Evolutionary conservation across 2,329 filamentous ascomycete species (phyloP).

Genomic region (Emergomyces orientalis): DNA sequence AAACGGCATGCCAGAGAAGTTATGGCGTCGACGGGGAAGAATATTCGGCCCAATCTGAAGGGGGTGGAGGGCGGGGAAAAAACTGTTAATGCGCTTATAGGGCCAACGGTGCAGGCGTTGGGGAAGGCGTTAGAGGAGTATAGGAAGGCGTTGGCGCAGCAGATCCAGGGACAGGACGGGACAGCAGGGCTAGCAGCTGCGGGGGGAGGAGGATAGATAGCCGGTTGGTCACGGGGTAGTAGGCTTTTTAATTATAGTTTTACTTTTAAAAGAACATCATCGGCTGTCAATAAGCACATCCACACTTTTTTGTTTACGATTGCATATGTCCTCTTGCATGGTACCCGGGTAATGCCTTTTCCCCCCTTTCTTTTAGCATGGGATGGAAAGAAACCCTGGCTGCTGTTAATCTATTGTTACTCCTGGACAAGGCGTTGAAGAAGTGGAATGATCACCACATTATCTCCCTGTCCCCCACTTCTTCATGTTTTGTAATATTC

Average conservation of each 20-base stretch:
- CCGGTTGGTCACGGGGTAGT: background rate
- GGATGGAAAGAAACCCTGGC: too few relatives aligned
- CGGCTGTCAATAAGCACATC: too few relatives aligned
- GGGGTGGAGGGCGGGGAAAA: conserved; percentile 64
- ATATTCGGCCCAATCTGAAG: conserved; percentile 55
- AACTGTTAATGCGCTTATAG: conserved; percentile 66
- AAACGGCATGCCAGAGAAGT: conserved; percentile 63
- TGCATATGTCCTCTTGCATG: background rate
- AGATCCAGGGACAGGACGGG: conserved; percentile 33
- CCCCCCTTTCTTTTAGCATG: background rate
- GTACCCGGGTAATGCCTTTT: background rate
- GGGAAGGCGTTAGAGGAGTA: conserved; percentile 63
- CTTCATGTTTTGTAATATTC: background rate
- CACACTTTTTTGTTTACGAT: too few relatives aligned
- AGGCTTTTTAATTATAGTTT: background rate
- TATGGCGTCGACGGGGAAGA: conserved; percentile 64
- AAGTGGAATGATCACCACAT: background rate
- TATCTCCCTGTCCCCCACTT: background rate
- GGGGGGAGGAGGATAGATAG: background rate
- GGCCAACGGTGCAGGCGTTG: conserved; percentile 62
- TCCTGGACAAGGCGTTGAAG: too few relatives aligned
- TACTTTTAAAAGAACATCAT: too few relatives aligned
- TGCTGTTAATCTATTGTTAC: too few relatives aligned
- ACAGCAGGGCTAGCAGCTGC: background rate
- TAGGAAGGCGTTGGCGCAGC: conserved; percentile 56